These are phyloP conservation scores for Marasmius sp. DNA, from an alignment of 1,284 basidiomycete genomes.

Conservation along the genomic window DNA sequence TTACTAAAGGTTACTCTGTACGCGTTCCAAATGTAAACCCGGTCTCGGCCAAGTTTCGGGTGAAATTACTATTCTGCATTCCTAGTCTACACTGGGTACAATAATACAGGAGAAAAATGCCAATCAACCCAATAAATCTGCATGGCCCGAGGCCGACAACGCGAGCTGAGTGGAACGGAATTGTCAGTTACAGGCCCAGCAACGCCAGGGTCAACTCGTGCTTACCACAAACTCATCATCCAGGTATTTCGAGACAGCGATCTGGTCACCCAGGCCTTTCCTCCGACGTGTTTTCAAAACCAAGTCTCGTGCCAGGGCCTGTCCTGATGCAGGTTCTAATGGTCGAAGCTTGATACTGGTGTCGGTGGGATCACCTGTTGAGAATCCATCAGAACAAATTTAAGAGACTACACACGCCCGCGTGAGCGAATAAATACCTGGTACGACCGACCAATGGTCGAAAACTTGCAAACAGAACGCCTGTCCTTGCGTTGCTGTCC, in stretches of 20 bases:
- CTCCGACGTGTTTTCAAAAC: constrained; percentile 95
- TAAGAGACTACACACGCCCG: constrained; percentile 8
- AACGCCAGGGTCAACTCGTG: constrained; percentile 28
- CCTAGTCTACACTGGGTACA: background rate
- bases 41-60: background rate
- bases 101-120: background rate
- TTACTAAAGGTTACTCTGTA: too few species aligned
- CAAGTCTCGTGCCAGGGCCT: constrained; percentile 88
- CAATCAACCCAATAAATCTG: constrained; percentile 69
- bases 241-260: constrained; percentile 91
- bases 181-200: constrained; percentile 13
- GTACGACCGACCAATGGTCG: constrained; percentile 98
- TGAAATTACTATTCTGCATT: background rate
- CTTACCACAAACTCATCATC: constrained; percentile 91
- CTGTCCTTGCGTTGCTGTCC: constrained; percentile 96
- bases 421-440: constrained; percentile 54
- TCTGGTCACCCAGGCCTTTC: constrained; percentile 93
- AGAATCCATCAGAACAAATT: constrained; percentile 21
- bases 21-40: too few species aligned
- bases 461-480: constrained; percentile 96
- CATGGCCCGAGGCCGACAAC: constrained; percentile 87
- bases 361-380: constrained; percentile 90
- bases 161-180: constrained; percentile 57
- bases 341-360: constrained; percentile 93
- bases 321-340: constrained; percentile 94